phyloP scores from a whole-genome alignment of 2,329 filamentous ascomycete genomes.

The Colletotrichum filicis region DNA sequence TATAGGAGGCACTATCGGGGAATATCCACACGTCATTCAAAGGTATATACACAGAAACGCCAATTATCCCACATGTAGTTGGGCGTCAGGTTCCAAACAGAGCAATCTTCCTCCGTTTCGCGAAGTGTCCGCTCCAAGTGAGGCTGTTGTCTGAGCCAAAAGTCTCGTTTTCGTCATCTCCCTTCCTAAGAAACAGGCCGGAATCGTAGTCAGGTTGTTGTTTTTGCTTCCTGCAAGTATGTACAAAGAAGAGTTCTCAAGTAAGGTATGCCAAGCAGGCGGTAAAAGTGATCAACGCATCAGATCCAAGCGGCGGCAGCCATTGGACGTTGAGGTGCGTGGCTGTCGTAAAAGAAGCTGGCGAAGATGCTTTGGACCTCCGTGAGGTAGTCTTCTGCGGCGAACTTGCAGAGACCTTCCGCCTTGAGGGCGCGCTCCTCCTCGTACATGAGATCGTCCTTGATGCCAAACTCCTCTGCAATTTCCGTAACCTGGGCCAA shows the following conservation, averaged over 20 bases:
- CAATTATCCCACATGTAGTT: conserved; percentile 14
- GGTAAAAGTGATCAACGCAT: background rate
- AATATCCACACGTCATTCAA: conserved; percentile 33
- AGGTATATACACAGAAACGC: conserved; percentile 35
- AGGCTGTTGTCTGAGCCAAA: background rate
- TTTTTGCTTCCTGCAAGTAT: conserved; percentile 29
- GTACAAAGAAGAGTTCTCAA: conserved; percentile 32
- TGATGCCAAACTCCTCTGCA: conserved; percentile 84
- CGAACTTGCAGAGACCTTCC: conserved; percentile 78
- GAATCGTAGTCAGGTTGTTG: conserved; percentile 8
- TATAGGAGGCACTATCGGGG: background rate
- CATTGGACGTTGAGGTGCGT: conserved; percentile 37
- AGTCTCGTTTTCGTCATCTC: conserved; percentile 14
- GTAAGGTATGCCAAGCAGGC: background rate
- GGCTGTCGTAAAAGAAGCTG: conserved; percentile 63
- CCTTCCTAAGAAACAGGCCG: background rate
- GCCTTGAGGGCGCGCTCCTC: conserved; percentile 77
- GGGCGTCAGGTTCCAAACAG: conserved; percentile 1
- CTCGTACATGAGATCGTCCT: conserved; percentile 73
- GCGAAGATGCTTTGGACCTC: conserved; percentile 80
- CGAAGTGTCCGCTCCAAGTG: background rate
- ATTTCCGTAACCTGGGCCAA: conserved; percentile 92
- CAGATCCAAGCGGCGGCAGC: conserved; percentile 63
- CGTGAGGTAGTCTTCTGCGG: conserved; percentile 83
- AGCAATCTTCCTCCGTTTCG: background rate